phyloP scores from a whole-genome alignment of 2,329 filamentous ascomycete species.

The Rhynchosporium agropyri region DNA sequence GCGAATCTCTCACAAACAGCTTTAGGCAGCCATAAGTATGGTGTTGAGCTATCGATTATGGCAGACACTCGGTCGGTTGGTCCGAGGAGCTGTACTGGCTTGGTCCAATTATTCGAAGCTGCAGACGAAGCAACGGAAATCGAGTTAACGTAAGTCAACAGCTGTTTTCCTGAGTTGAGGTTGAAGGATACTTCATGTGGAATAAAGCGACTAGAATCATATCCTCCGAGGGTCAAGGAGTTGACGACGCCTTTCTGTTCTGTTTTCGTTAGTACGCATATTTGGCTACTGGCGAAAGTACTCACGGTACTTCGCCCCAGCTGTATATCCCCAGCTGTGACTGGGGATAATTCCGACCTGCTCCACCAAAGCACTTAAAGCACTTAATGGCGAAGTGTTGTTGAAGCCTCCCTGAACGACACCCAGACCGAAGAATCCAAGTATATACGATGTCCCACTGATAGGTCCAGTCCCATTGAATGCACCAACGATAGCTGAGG shows the following conservation, averaged over 20 bases:
- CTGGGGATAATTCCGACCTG: conserved; percentile 65
- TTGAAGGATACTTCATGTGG: conserved; percentile 63
- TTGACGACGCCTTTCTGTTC: conserved; percentile 51
- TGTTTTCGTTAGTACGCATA: conserved; percentile 17
- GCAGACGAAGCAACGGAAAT: conserved; percentile 34
- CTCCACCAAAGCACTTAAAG: conserved; percentile 61
- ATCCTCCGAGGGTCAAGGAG: conserved; percentile 71
- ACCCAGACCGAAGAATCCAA: conserved; percentile 60
- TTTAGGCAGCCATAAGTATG: conserved; percentile 65
- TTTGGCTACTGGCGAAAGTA: conserved; percentile 17
- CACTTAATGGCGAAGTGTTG: conserved; percentile 51
- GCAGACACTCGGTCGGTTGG: conserved; percentile 35
- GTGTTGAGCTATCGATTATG: conserved; percentile 63
- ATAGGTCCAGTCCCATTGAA: conserved; percentile 47
- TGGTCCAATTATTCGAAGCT: conserved; percentile 58
- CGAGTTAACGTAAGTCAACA: conserved; percentile 33
- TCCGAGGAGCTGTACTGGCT: conserved; percentile 30
- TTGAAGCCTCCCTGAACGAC: conserved; percentile 57
- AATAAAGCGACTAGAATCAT: conserved; percentile 64
- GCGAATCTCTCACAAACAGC: conserved; percentile 67
- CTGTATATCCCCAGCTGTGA: conserved; percentile 75
- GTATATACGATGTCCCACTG: conserved; percentile 58
- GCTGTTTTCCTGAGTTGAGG: conserved; percentile 55
- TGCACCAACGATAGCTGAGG: conserved; percentile 45
- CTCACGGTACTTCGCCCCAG: conserved; percentile 72